Percentiles rank a stretch among this genome's conserved stretches.
phyloP scores from a whole-genome alignment of 495 filamentous ascomycete species.

The Penicillium soppii region DNA sequence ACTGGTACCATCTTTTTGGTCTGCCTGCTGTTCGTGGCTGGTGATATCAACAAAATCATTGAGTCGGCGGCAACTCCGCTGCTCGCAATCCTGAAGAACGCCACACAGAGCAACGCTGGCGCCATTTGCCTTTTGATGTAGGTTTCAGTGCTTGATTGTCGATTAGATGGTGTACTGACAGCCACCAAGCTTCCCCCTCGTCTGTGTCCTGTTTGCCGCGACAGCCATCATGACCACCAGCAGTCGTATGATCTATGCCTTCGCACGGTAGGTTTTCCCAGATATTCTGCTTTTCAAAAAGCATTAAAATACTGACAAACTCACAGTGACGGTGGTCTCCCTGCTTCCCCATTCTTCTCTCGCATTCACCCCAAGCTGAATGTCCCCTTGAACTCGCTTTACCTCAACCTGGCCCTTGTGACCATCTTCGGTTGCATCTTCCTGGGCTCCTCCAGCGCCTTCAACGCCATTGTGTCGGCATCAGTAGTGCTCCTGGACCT shows the following conservation, averaged over 20 bases:
- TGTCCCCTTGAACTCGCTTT: constrained; percentile 68
- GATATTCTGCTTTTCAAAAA: not conserved
- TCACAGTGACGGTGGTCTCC: constrained; percentile 65
- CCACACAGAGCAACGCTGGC: constrained; percentile 62
- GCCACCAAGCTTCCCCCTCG: constrained; percentile 58
- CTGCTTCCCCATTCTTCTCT: constrained; percentile 63
- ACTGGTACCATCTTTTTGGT: constrained; percentile 70
- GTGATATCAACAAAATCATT: constrained; percentile 60
- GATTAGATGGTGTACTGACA: constrained; percentile 3
- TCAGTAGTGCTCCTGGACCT: constrained; percentile 70
- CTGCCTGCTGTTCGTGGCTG: constrained; percentile 63
- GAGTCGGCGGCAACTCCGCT: constrained; percentile 60
- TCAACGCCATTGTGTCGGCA: constrained; percentile 66
- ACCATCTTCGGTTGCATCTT: constrained; percentile 73
- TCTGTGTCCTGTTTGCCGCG: constrained; percentile 70
- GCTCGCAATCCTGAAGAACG: constrained; percentile 68
- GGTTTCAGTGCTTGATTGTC: not conserved
- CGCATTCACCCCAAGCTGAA: constrained; percentile 61
- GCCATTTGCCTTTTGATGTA: constrained; percentile 69
- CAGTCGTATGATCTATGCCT: constrained; percentile 75
- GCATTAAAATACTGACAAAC: constrained; percentile 6
- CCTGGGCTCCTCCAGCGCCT: constrained; percentile 65
- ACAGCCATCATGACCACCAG: constrained; percentile 75
- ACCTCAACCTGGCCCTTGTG: constrained; percentile 61
- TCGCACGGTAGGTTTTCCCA: constrained; percentile 47